Evolutionary conservation across 2,329 filamentous ascomycete genomes (phyloP).

Genomic region (Microcyclospora pomicola): DNA sequence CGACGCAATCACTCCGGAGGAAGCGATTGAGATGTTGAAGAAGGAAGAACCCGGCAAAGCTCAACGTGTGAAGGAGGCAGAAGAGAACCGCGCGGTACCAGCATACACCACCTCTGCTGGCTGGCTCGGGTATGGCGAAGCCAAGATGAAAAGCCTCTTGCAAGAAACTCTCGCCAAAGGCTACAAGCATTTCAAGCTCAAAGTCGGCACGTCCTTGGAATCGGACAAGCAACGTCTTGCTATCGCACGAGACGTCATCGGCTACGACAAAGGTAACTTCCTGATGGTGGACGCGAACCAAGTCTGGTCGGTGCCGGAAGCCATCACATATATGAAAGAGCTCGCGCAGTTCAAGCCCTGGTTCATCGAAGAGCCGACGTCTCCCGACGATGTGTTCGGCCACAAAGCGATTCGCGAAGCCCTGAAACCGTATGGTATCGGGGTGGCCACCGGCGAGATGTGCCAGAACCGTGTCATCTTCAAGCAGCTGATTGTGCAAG

Average conservation of each 20-base stretch:
- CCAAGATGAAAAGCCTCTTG: conserved; percentile 67
- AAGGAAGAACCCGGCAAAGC: conserved; percentile 53
- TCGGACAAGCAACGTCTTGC: conserved; percentile 55
- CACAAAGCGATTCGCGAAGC: conserved; percentile 76
- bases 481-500: conserved; percentile 72
- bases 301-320: conserved; percentile 78
- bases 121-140: conserved; percentile 77
- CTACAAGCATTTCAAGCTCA: conserved; percentile 80
- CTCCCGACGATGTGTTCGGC: conserved; percentile 76
- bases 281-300: conserved; percentile 92
- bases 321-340: conserved; percentile 71
- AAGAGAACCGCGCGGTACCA: conserved; percentile 60
- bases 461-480: conserved; percentile 90
- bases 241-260: conserved; percentile 68
- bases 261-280: conserved; percentile 68
- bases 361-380: conserved; percentile 93
- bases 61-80: conserved; percentile 56
- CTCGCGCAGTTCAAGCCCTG: conserved; percentile 73
- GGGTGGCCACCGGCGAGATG: conserved; percentile 87
- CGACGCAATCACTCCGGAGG: conserved; percentile 73
- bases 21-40: conserved; percentile 59
- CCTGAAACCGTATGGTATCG: conserved; percentile 58
- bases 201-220: conserved; percentile 63
- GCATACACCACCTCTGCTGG: conserved; percentile 83
- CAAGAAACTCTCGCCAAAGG: conserved; percentile 63